A percentile compares a stretch with the other conserved stretches of the same genome.
Conservation (phyloP, 148 eudicot species). For the Nepenthes mirabilis region DNA sequence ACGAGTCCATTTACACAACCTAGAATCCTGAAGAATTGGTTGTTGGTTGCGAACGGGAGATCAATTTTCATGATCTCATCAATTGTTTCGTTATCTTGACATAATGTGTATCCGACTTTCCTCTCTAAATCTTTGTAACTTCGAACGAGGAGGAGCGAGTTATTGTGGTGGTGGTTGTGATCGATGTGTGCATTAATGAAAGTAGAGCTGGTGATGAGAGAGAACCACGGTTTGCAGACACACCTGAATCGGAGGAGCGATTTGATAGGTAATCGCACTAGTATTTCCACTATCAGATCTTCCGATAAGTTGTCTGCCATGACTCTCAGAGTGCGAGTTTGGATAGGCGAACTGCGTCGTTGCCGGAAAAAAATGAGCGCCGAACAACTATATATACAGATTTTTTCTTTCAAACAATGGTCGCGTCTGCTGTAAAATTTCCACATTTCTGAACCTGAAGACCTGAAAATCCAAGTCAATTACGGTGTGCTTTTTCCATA, state of each 20-base stretch:
- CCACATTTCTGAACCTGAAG: no score
- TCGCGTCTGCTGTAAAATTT: no score
- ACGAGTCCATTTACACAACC: conserved; percentile 7
- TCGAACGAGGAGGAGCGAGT: not conserved
- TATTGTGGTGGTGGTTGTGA: not conserved
- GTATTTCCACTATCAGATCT: conserved; percentile 3
- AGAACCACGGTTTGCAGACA: conserved; percentile 7
- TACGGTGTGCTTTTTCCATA: no score
- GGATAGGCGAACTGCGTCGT: no score
- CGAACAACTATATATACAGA: no score
- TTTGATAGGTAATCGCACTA: conserved; percentile 7
- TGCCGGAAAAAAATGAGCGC: no score
- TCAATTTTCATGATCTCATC: conserved; percentile 1
- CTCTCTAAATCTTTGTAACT: not conserved
- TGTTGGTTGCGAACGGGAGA: not conserved
- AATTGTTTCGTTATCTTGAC: not conserved
- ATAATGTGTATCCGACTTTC: not conserved
- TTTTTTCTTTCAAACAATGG: no score
- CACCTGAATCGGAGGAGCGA: conserved; percentile 7
- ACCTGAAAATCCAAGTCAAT: no score
- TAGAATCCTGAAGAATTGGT: not conserved
- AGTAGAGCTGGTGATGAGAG: conserved; percentile 3
- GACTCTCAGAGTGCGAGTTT: no score
- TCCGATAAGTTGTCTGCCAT: conserved; percentile 1
- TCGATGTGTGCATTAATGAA: conserved; percentile 2